Evolutionary conservation across 73 alveolate species (phyloP), one percentile per base, ranked within the genome.

Genomic region (Paraurostyla sp.): DNA sequence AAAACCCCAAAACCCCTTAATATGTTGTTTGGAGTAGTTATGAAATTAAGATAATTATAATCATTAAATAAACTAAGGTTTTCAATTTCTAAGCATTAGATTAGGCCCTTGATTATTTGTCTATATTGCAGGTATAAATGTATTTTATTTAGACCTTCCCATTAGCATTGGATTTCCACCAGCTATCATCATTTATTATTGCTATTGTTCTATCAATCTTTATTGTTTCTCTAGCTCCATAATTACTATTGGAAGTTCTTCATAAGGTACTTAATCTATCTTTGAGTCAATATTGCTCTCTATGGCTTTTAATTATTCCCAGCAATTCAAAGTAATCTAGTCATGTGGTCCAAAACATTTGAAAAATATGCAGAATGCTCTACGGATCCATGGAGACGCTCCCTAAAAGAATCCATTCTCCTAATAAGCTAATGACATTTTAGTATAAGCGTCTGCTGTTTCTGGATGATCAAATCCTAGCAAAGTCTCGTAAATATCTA

Each of bases 381-480:
- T 50, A 25, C 94, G 32, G 22, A 88, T 76, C 94, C 94, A 88
- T 9, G 86, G 90, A 3, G 91, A 59, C 38, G 95, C 88, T 13
- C 71, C 73, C n/a, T 35, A 76, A 80, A 83, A 91, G 38, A 68
- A 75, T 35, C 95, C 95, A 33, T 81, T 50, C 56, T 91, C 95
- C 73, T 85, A 22, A 35, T 73, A 84, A 41, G 95, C 95, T 25
- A 91, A 38, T 0, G 93, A 92, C 85, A 91, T 45, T 33, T 84
- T 91, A 42, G 90, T 23, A 45, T 91, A 91, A 18, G 83, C 50
- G 45, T 91, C 93, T 9, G 69, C 89, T 7, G 93, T 91, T 23
- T 65, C 82, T 25, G 95, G 95, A 57, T 91, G 95, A 40, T 91
- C 95, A 46, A 71, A 85, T 15, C 95, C 95, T 18, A 91, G 51